Evolutionary conservation across 2,329 filamentous ascomycete genomes (phyloP), one percentile per base, ranked within the genome.

Genomic region (Drechslerella stenobrocha): DNA sequence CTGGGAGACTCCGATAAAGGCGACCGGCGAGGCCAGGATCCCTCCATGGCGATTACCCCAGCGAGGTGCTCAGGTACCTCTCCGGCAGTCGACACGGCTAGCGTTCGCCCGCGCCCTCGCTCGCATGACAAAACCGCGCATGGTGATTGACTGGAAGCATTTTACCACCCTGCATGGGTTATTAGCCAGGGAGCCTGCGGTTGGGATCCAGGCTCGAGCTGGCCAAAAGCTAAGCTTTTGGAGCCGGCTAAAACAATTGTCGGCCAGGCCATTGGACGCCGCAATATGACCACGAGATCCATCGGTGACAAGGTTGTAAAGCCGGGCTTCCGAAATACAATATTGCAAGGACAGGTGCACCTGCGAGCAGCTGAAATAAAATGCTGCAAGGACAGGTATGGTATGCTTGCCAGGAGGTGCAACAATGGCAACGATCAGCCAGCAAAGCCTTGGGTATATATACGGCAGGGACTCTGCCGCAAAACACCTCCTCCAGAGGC

Each of bases 41-140:
- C 37, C 8, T 20, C 4, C 22, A 20, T 18, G 3, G 9, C n/a
- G 8, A 18, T 18, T 7, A 42, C 15, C 37, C 37, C 37, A 34
- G 15, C 23, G 15, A 7, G n/a, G 7, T 22, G 32, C 23, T 32
- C 24, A 50, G 22, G 44, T 11, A 48, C 32, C 9, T 40, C 13
- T 20, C 37, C 2, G 37, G 22, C 9, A 9, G n/a, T 18, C n/a
- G 50, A 34, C 45, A 26, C 46, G 30, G 35, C 26, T 28, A 64
- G 51, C 37, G 15, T 20, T 24, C 50, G 18, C 11, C 46, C 53
- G 44, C 52, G 51, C 37, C 15, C 13, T 24, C 50, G 18, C 11
- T 51, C 53, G 44, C 52, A 66, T 66, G 52, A 66, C 61, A 66
- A 66, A 66, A 66, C 61, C 61, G 48, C 61, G 53, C 52, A 53